Evolutionary conservation across 345 rosid genomes (phyloP).

Genomic region (Arabidopsis suecica): DNA sequence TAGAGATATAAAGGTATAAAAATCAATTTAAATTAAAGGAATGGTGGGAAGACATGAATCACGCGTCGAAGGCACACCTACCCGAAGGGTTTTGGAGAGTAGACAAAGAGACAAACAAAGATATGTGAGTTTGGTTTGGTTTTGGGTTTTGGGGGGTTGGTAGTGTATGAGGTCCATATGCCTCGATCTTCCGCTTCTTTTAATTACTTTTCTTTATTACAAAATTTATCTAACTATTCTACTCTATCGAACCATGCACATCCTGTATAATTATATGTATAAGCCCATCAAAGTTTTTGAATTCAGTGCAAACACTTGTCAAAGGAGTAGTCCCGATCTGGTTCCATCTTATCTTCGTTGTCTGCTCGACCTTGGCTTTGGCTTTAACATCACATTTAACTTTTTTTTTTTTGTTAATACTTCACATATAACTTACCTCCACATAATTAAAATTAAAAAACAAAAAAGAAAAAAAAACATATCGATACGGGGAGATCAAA

Average conservation of each 20-base stretch:
- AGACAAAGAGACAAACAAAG: constrained; percentile 33
- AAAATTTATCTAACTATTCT: not conserved
- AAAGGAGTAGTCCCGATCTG: constrained; percentile 44
- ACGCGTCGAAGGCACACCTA: constrained; percentile 42
- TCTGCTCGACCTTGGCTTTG: constrained; percentile 49
- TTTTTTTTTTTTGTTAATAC: not conserved
- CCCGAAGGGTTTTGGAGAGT: constrained; percentile 35
- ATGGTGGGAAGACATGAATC: constrained; percentile 34
- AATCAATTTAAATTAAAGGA: constrained; percentile 28
- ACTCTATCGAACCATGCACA: constrained; percentile 32
- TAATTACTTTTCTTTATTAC: not conserved
- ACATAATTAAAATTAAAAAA: not conserved
- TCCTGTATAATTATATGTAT: not conserved
- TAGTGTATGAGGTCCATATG: constrained; percentile 46
- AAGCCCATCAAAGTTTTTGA: constrained; percentile 36
- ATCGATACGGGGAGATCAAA: too few species aligned
- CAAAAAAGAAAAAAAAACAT: too few species aligned
- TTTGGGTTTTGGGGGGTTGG: constrained; percentile 42
- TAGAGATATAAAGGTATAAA: not conserved
- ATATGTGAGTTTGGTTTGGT: constrained; percentile 44
- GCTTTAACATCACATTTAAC: constrained; percentile 23
- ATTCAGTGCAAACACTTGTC: constrained; percentile 49
- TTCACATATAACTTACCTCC: constrained; percentile 1
- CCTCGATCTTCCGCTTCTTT: constrained; percentile 28
- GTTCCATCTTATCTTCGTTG: constrained; percentile 46